Evolutionary conservation across 2,329 filamentous ascomycete genomes (phyloP).

Genomic region (Aspergillus aculeatinus): DNA sequence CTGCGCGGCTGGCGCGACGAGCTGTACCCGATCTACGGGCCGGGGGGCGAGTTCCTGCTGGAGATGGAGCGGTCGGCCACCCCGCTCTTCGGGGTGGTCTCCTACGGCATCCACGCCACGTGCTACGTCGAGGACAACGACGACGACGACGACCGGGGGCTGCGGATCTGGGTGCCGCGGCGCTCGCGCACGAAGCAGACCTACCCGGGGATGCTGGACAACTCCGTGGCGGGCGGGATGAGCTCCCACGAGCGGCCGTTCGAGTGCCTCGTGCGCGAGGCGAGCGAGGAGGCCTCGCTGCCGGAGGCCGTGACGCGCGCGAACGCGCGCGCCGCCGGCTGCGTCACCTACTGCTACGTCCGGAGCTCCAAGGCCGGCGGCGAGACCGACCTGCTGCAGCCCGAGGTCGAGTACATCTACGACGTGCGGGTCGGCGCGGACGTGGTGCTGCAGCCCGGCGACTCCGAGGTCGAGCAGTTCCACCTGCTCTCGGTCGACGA

Average conservation of each 20-base stretch:
- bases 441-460: conserved; percentile 71
- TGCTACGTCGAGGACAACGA: conserved; percentile 61
- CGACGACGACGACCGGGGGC: conserved; percentile 46
- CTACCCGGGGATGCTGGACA: conserved; percentile 90
- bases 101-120: conserved; percentile 80
- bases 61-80: conserved; percentile 75
- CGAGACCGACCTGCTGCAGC: conserved; percentile 78
- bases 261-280: conserved; percentile 81
- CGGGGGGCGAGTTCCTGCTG: conserved; percentile 59
- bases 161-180: conserved; percentile 82
- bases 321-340: conserved; percentile 61
- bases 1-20: conserved; percentile 79
- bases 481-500: conserved; percentile 74
- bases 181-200: conserved; percentile 77
- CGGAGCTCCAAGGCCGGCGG: conserved; percentile 74
- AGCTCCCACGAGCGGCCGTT: conserved; percentile 76
- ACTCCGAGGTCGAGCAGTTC: conserved; percentile 87
- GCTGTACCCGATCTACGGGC: conserved; percentile 73
- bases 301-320: conserved; percentile 66
- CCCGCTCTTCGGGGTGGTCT: conserved; percentile 71
- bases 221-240: conserved; percentile 85
- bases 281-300: conserved; percentile 83
- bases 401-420: conserved; percentile 89
- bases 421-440: conserved; percentile 74
- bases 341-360: conserved; percentile 81